Evolutionary conservation across 805 yeast genomes (phyloP).

Genomic region (Lachancea lanzarotensis): DNA sequence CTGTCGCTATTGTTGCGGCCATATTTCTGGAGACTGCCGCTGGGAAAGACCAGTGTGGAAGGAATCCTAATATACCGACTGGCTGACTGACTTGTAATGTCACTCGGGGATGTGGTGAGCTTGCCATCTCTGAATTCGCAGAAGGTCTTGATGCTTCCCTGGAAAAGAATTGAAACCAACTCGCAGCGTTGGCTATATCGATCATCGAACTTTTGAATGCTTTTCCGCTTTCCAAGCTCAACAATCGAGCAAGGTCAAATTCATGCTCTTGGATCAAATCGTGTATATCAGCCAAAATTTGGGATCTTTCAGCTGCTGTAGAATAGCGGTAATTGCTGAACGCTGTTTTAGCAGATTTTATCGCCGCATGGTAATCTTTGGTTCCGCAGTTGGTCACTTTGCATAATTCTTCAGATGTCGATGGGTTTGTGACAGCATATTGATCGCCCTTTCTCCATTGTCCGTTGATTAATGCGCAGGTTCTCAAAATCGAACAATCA

Average conservation of each 20-base stretch:
- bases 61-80: conserved; percentile 72
- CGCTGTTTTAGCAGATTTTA: conserved; percentile 47
- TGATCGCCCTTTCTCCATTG: conserved; percentile 46
- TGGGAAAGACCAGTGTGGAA: conserved; percentile 76
- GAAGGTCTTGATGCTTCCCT: conserved; percentile 67
- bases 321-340: conserved; percentile 48
- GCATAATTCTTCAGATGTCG: conserved; percentile 44
- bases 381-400: conserved; percentile 45
- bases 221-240: conserved; percentile 71
- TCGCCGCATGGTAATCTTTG: conserved; percentile 46
- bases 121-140: conserved; percentile 36
- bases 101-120: not conserved
- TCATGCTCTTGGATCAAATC: conserved; percentile 49
- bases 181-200: conserved; percentile 59
- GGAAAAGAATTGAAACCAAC: conserved; percentile 73
- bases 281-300: conserved; percentile 46
- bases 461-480: conserved; percentile 56
- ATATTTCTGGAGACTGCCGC: conserved; percentile 72
- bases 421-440: conserved; percentile 61
- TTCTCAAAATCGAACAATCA: conserved; percentile 40
- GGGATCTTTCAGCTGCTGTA: conserved; percentile 51
- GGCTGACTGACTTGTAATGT: conserved; percentile 41
- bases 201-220: conserved; percentile 65
- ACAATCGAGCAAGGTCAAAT: conserved; percentile 58
- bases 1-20: conserved; percentile 75